These are phyloP conservation scores for Plenodomus lindquistii DNA, from an alignment of 2,329 filamentous ascomycete genomes.

Conservation along the genomic window DNA sequence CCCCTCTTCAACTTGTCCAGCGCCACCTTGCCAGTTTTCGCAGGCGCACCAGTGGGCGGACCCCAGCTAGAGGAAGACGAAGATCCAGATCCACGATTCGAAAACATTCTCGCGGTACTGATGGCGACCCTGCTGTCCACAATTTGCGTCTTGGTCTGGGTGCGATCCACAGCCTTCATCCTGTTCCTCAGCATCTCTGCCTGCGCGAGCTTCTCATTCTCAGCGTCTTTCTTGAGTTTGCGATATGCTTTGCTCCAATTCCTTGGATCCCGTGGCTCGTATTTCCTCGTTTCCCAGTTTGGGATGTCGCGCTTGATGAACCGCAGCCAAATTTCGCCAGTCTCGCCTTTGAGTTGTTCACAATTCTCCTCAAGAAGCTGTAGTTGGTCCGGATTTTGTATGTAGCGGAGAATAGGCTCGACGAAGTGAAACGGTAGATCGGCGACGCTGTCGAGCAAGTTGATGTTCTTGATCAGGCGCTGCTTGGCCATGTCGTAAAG, in stretches of 20 bases:
- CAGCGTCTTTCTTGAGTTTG: conserved; percentile 48
- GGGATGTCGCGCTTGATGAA: conserved; percentile 81
- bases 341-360: conserved; percentile 73
- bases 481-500: conserved; percentile 47
- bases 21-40: conserved; percentile 41
- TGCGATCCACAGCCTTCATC: conserved; percentile 35
- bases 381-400: conserved; percentile 76
- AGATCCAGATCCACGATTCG: conserved; percentile 15
- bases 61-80: conserved; percentile 20
- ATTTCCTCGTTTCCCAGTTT: conserved; percentile 64
- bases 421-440: conserved; percentile 69
- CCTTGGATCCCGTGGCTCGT: conserved; percentile 64
- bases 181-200: conserved; percentile 36
- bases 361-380: conserved; percentile 71
- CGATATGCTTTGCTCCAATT: conserved; percentile 80
- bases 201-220: conserved; percentile 39
- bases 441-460: conserved; percentile 68
- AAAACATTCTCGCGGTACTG: conserved; percentile 18
- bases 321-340: conserved; percentile 74
- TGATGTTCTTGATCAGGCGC: conserved; percentile 48
- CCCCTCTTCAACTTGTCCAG: conserved; percentile 40
- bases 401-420: conserved; percentile 68
- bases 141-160: conserved; percentile 37
- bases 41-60: conserved; percentile 27
- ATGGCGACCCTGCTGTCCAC: conserved; percentile 32